Conservation (phyloP, 495 filamentous ascomycete species). For the Podospora didyma region DNA sequence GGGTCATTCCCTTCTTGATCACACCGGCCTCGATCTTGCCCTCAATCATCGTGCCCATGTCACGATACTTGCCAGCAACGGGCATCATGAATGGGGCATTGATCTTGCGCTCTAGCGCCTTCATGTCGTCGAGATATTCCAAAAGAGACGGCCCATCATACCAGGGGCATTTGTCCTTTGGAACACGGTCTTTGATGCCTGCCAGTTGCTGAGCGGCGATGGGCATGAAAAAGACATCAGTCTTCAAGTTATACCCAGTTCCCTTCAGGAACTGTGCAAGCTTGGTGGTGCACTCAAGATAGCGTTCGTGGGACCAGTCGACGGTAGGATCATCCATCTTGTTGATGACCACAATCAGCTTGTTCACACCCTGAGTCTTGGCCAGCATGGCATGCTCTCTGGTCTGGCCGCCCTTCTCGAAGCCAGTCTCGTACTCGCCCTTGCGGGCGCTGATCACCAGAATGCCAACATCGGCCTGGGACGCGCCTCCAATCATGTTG, state of each 20-base stretch:
- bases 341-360: conserved; percentile 90
- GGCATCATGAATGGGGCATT: conserved; percentile 99
- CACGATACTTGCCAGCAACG: conserved; percentile 87
- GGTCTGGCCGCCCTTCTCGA: conserved; percentile 97
- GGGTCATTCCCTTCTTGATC: conserved; percentile 74
- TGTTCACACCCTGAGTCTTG: conserved; percentile 97
- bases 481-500: conserved; percentile 91
- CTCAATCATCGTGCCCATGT: conserved; percentile 97
- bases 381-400: conserved; percentile 95
- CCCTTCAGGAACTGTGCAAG: conserved; percentile 81
- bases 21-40: conserved; percentile 93
- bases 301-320: conserved; percentile 88
- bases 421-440: conserved; percentile 99
- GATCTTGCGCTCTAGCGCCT: conserved; percentile 87
- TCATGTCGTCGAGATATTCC: conserved; percentile 88
- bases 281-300: conserved; percentile 88
- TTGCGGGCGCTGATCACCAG: conserved; percentile 96
- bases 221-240: conserved; percentile 90
- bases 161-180: conserved; percentile 73
- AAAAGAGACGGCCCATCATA: conserved; percentile 90
- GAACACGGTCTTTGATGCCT: conserved; percentile 84
- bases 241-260: conserved; percentile 89
- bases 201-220: conserved; percentile 82
- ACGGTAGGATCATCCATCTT: conserved; percentile 99
- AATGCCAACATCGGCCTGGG: conserved; percentile 92